A percentile compares a stretch with the other conserved stretches of the same genome.
Conservation (phyloP, 495 filamentous ascomycete genomes). For the Tetracladium setigerum region DNA sequence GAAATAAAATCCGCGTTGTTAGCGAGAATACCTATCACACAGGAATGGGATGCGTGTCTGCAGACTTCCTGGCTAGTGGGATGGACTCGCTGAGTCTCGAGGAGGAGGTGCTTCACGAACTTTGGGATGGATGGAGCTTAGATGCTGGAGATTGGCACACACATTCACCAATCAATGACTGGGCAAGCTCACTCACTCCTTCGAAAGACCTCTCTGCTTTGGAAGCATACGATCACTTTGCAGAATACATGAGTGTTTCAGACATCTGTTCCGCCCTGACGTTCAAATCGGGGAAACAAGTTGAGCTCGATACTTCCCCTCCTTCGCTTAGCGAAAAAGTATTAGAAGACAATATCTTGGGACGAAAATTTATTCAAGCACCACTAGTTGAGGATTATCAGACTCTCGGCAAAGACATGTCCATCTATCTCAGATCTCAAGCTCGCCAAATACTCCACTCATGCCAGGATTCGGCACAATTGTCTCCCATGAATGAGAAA, state of each 20-base stretch:
- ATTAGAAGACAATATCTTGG: conserved; percentile 57
- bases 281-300: conserved; percentile 32
- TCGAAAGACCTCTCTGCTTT: conserved; percentile 11
- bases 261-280: conserved; percentile 35
- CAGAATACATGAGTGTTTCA: conserved; percentile 39
- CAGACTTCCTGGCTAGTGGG: conserved; percentile 33
- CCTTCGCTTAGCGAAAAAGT: conserved; percentile 51
- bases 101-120: conserved; percentile 44
- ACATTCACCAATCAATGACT: conserved; percentile 19
- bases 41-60: conserved; percentile 71
- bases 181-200: conserved; percentile 3
- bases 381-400: conserved; percentile 12
- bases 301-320: conserved; percentile 45
- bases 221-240: conserved; percentile 23
- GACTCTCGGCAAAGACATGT: conserved; percentile 21
- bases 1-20: conserved; percentile 64
- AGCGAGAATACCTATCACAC: conserved; percentile 71
- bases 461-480: background rate
- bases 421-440: conserved; percentile 21
- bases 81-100: conserved; percentile 26
- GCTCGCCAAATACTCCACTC: conserved; percentile 20
- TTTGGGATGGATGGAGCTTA: conserved; percentile 50
- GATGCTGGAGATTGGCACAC: conserved; percentile 40
- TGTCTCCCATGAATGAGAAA: conserved; percentile 13
- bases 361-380: conserved; percentile 52